phyloP scores from a whole-genome alignment of 768 basidiomycete genomes.

The Phanerodontia chrysosporium region DNA sequence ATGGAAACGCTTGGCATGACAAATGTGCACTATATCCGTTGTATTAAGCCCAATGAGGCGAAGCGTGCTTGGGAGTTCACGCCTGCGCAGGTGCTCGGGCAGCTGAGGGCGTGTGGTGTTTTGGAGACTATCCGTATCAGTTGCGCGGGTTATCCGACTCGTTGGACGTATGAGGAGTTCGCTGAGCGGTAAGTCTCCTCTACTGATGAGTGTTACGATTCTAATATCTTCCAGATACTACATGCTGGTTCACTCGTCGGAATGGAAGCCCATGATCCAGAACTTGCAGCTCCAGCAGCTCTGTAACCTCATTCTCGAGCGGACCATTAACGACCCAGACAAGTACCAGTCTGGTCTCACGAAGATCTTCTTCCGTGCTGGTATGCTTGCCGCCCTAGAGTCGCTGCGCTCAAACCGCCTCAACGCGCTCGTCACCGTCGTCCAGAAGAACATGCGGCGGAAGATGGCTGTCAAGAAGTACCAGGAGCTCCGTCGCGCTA shows the following conservation, averaged over 20 bases:
- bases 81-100: slow-evolving; percentile 91
- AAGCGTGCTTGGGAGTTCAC: slow-evolving; percentile 97
- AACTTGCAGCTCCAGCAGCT: slow-evolving; percentile 74
- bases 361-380: slow-evolving; percentile 99
- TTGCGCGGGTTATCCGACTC: slow-evolving; percentile 96
- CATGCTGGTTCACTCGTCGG: slow-evolving; percentile 85
- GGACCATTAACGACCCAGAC: slow-evolving; percentile 88
- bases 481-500: slow-evolving; percentile 58
- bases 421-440: slow-evolving; percentile 87
- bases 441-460: slow-evolving; percentile 96
- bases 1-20: slow-evolving; percentile 98
- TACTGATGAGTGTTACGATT: slow-evolving; percentile 3
- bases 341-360: slow-evolving; percentile 97
- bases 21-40: slow-evolving; percentile 98
- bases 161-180: slow-evolving; percentile 99
- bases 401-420: slow-evolving; percentile 83
- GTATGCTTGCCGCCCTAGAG: slow-evolving; percentile 96
- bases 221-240: slow-evolving; percentile 65
- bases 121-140: slow-evolving; percentile 98
- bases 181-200: slow-evolving; percentile 74
- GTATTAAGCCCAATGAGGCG: slow-evolving; percentile 97
- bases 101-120: slow-evolving; percentile 96
- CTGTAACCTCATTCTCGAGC: slow-evolving; percentile 79
- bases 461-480: slow-evolving; percentile 82
- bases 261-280: slow-evolving; percentile 86